Evolutionary conservation across 257 asterid species (phyloP), one percentile per base, ranked within the genome.

Genomic region (Ehretia macrophylla): DNA sequence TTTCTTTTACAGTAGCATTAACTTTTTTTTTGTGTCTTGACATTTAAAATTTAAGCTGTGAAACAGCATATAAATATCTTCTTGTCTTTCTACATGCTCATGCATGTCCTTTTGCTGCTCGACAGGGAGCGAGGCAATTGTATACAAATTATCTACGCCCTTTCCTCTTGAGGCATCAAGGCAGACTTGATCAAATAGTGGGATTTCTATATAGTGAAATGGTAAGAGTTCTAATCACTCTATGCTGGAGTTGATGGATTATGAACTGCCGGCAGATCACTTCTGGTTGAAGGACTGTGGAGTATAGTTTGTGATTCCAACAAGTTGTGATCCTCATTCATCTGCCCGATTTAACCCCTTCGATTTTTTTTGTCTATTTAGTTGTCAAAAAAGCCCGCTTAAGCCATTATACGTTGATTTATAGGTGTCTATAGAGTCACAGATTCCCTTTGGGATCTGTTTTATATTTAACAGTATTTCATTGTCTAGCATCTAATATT

Each of bases 111-210:
- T 60, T 58, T 68, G 18, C 22, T 18, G 55, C 71, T 57, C 75
- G 61, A 67, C 79, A 91, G 98, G 98, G 98, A 47, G 95, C 98
- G 37, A 77, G 63, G 71, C 75, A 77, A 50, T 62, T 91, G 83
- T 91, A 88, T 73, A 74, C 49, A 75, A 82, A 77, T 59, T 74
- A 84, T 69, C 73, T 91, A 66, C 83, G 84, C 20, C 95, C 96
- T 2, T 88, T 91, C 73, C 88, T 88, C 69, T 73, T 38, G 64
- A 82, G 60, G 73, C 90, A 88, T 77, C 95, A 85, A 55, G 47
- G 82, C 46, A 85, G 77, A 63, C 78, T 88, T 19, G 95, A 91
- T 75, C 85, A 79, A 68, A 6, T 80, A 35, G 66, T 81, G 74
- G 80, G 75, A 42, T 62, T 77, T 72, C 47, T 79, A 46, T 68